phyloP scores from a whole-genome alignment of 225 moss, liverwort and hornwort species.

The Marchantia polymorpha region DNA sequence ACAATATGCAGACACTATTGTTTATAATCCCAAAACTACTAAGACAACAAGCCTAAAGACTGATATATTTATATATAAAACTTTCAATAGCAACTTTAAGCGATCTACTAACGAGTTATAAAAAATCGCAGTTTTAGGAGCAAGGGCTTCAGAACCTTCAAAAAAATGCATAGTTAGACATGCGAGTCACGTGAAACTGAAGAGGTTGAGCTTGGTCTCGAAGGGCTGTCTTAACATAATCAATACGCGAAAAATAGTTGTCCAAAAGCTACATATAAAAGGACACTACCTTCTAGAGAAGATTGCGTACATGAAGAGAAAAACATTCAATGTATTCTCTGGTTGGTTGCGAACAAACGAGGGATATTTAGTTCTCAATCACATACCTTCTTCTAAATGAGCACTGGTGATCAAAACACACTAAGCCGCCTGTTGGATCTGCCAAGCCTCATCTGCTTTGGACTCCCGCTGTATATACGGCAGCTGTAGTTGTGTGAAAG shows the following conservation, averaged over 20 bases:
- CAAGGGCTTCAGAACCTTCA: background rate
- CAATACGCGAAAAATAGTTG: background rate
- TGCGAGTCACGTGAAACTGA: background rate
- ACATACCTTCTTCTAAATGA: slow-evolving; percentile 83
- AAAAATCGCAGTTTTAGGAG: no score
- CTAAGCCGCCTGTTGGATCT: slow-evolving; percentile 61
- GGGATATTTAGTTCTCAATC: slow-evolving; percentile 2
- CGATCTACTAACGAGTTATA: no score
- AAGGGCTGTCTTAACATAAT: background rate
- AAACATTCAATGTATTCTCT: background rate
- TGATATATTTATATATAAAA: no score
- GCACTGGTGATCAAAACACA: slow-evolving; percentile 62
- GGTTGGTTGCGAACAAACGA: background rate
- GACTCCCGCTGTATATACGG: no score
- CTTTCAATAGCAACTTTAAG: no score
- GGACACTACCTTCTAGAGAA: background rate
- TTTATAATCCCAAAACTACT: no score
- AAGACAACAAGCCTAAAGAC: no score
- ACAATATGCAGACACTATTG: no score
- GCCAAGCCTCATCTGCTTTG: slow-evolving; percentile 38
- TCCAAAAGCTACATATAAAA: background rate
- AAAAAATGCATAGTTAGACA: background rate
- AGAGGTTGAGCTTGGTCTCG: background rate
- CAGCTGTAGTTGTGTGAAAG: no score
- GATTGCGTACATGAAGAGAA: background rate